These are phyloP conservation scores for Plantago elongata DNA, from an alignment of 257 asterid species.

Conservation along the genomic window DNA sequence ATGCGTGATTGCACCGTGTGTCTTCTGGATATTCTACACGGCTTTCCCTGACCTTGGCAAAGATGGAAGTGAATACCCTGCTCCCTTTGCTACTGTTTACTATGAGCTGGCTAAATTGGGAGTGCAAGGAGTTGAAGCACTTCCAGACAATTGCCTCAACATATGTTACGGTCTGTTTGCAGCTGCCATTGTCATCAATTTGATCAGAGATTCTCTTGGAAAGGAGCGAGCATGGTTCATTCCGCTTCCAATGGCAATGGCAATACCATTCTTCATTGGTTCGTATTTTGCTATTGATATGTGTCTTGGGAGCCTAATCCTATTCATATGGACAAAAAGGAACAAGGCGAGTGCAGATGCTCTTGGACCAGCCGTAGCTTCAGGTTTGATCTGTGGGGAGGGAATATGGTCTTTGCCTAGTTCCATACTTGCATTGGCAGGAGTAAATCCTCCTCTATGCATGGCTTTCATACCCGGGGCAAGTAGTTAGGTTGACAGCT, in stretches of 20 bases:
- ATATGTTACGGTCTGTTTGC: slow-evolving; percentile 30
- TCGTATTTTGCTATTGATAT: slow-evolving; percentile 53
- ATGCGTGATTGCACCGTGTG: slow-evolving; percentile 46
- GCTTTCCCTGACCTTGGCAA: slow-evolving; percentile 28
- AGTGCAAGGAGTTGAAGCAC: slow-evolving; percentile 30
- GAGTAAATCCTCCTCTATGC: slow-evolving; percentile 64
- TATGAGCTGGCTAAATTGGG: slow-evolving; percentile 31
- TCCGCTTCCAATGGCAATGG: slow-evolving; percentile 77
- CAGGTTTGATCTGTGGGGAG: slow-evolving; percentile 70
- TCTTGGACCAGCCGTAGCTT: slow-evolving; percentile 56
- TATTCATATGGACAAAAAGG: slow-evolving; percentile 48
- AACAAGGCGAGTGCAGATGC: slow-evolving; percentile 52
- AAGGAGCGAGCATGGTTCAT: slow-evolving; percentile 39
- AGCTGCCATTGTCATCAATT: slow-evolving; percentile 43
- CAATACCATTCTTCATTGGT: slow-evolving; percentile 57
- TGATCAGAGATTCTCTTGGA: slow-evolving; percentile 39
- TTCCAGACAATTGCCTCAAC: slow-evolving; percentile 32
- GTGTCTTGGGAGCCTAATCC: slow-evolving; percentile 59
- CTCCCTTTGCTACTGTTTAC: slow-evolving; percentile 28
- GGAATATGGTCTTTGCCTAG: slow-evolving; percentile 64
- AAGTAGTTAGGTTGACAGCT: slow-evolving; percentile 7
- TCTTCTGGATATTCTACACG: slow-evolving; percentile 37
- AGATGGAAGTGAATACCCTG: slow-evolving; percentile 23
- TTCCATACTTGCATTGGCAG: slow-evolving; percentile 46
- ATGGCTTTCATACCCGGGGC: slow-evolving; percentile 56